phyloP scores from a whole-genome alignment of 306 rosid genomes.

The Mimosa bimucronata region DNA sequence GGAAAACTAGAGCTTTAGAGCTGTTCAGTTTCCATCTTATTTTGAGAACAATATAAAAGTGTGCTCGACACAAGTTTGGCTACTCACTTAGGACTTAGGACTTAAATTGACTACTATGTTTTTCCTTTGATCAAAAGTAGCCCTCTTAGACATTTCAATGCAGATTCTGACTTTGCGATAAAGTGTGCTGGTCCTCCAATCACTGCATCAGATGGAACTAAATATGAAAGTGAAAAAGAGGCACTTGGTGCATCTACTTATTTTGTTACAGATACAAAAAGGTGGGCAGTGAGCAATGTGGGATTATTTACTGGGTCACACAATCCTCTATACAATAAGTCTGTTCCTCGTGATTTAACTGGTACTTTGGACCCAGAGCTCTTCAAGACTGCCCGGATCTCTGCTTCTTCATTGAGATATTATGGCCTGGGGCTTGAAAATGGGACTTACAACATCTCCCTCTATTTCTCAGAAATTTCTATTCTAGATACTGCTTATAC shows the following conservation, averaged over 20 bases:
- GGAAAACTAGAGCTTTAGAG: no score
- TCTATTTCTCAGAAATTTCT: constrained; percentile 68
- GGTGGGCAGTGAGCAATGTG: constrained; percentile 84
- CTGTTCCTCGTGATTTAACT: constrained; percentile 46
- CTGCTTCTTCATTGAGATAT: constrained; percentile 87
- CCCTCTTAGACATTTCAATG: constrained; percentile 4
- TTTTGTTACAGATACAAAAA: constrained; percentile 52
- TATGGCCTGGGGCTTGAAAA: constrained; percentile 75
- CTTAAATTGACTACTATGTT: no score
- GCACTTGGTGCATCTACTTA: constrained; percentile 76
- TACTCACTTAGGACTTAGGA: no score
- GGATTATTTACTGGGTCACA: constrained; percentile 49
- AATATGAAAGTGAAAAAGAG: constrained; percentile 54
- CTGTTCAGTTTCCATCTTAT: no score
- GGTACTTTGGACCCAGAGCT: constrained; percentile 55
- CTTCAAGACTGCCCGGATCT: constrained; percentile 71
- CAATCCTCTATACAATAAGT: constrained; percentile 39
- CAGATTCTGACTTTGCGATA: constrained; percentile 68
- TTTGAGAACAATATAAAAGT: no score
- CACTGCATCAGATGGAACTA: constrained; percentile 40
- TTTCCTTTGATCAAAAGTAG: no score
- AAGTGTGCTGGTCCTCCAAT: constrained; percentile 70
- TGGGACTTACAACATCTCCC: constrained; percentile 68
- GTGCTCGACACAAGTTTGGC: no score
- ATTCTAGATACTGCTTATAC: constrained; percentile 35